phyloP scores from a whole-genome alignment of 257 asterid genomes.

The Solanum rostratum region DNA sequence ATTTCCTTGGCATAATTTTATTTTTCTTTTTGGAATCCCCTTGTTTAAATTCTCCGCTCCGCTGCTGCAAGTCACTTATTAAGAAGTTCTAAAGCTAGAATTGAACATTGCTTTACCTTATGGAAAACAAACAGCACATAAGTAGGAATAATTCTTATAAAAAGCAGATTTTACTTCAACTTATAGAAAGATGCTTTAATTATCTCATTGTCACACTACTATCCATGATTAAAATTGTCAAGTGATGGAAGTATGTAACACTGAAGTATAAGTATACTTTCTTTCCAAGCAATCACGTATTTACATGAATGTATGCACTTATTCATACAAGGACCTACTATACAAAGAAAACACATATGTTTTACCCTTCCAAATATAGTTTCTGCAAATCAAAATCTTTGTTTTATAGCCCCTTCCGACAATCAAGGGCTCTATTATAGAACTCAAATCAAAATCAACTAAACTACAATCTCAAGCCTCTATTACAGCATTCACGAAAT shows the following conservation, averaged over 20 bases:
- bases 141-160: neutral
- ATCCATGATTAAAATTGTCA: neutral
- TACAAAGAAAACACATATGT: neutral
- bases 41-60: neutral
- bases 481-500: neutral
- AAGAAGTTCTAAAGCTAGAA: neutral
- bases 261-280: neutral
- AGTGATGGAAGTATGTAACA: neutral
- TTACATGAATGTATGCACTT: neutral
- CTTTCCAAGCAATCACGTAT: neutral
- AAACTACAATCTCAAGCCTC: neutral
- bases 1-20: neutral
- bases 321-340: neutral
- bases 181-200: neutral
- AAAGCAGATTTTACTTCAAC: neutral
- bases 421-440: neutral
- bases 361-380: neutral
- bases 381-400: neutral
- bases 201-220: neutral
- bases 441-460: neutral
- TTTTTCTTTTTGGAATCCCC: neutral
- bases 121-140: neutral
- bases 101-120: neutral
- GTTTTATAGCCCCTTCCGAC: neutral
- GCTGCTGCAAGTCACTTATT: neutral